phyloP scores from a whole-genome alignment of 1,284 basidiomycete species.

The Gymnopus androsaceus region DNA sequence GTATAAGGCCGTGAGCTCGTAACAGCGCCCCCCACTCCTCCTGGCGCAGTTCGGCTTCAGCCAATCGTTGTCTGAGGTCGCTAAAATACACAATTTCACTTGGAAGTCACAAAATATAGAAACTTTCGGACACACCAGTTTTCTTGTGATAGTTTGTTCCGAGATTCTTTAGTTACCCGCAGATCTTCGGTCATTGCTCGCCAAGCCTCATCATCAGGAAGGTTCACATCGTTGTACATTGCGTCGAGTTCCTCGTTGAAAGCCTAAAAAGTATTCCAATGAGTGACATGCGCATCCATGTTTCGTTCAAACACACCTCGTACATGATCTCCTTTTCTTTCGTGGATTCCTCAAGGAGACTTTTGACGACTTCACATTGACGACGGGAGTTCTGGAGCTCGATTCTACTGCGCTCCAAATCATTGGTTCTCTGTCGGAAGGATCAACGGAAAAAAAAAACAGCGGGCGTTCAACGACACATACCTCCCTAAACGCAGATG shows the following conservation, averaged over 20 bases:
- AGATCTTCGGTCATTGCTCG: slow-evolving; percentile 72
- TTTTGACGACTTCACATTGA: slow-evolving; percentile 76
- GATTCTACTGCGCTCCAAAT: slow-evolving; percentile 60
- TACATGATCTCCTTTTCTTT: slow-evolving; percentile 90
- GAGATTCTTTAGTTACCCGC: slow-evolving; percentile 69
- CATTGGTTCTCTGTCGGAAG: slow-evolving; percentile 48
- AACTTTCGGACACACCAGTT: slow-evolving; percentile 61
- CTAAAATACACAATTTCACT: slow-evolving; percentile 36
- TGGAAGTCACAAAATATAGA: slow-evolving; percentile 8
- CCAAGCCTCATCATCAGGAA: slow-evolving; percentile 81
- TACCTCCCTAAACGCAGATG: slow-evolving; percentile 60
- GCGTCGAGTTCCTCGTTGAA: slow-evolving; percentile 91
- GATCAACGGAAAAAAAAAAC: slow-evolving; percentile 6
- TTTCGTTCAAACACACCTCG: slow-evolving; percentile 55
- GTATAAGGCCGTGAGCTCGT: slow-evolving; percentile 14
- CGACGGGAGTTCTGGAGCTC: slow-evolving; percentile 71
- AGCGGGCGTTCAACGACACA: slow-evolving; percentile 18
- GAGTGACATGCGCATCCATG: not conserved
- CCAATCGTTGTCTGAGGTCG: slow-evolving; percentile 68
- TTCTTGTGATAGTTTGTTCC: slow-evolving; percentile 72
- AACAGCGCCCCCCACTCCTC: slow-evolving; percentile 58
- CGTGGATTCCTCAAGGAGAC: slow-evolving; percentile 72
- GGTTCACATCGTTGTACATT: slow-evolving; percentile 80
- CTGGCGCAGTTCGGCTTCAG: slow-evolving; percentile 71
- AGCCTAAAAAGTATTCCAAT: slow-evolving; percentile 49